A percentile compares a stretch with the other conserved stretches of the same genome.
Conservation (phyloP, 768 basidiomycete species). For the Kwoniella pini region DNA sequence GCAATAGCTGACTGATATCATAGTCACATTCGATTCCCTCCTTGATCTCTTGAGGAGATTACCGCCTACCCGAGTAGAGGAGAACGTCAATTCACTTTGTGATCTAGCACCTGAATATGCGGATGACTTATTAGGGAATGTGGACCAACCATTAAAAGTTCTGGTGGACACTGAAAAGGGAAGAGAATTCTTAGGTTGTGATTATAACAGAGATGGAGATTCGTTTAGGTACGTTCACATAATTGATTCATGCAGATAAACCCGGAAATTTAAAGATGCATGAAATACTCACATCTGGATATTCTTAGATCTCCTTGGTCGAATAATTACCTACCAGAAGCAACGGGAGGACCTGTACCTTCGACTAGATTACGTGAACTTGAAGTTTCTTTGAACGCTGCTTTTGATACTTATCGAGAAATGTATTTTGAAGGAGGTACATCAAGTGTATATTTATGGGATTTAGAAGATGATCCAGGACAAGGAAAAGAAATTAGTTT, state of each 20-base stretch:
- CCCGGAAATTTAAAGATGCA: too few species aligned
- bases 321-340: constrained; percentile 87
- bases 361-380: constrained; percentile 81
- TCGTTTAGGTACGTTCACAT: constrained; percentile 69
- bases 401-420: constrained; percentile 96
- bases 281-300: not conserved
- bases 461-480: constrained; percentile 75
- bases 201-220: constrained; percentile 90
- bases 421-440: constrained; percentile 99
- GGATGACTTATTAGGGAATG: constrained; percentile 89
- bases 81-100: constrained; percentile 80
- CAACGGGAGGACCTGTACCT: constrained; percentile 86
- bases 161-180: constrained; percentile 71
- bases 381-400: constrained; percentile 90
- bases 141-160: constrained; percentile 89
- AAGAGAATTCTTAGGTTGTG: constrained; percentile 87
- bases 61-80: constrained; percentile 84
- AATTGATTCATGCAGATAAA: not conserved
- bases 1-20: not conserved
- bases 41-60: constrained; percentile 93
- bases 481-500: constrained; percentile 62
- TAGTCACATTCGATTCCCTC: constrained; percentile 67
- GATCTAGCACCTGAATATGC: constrained; percentile 86
- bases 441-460: constrained; percentile 97
- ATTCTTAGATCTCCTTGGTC: constrained; percentile 89